phyloP scores from a whole-genome alignment of 345 rosid species.

The Stellera chamaejasme region DNA sequence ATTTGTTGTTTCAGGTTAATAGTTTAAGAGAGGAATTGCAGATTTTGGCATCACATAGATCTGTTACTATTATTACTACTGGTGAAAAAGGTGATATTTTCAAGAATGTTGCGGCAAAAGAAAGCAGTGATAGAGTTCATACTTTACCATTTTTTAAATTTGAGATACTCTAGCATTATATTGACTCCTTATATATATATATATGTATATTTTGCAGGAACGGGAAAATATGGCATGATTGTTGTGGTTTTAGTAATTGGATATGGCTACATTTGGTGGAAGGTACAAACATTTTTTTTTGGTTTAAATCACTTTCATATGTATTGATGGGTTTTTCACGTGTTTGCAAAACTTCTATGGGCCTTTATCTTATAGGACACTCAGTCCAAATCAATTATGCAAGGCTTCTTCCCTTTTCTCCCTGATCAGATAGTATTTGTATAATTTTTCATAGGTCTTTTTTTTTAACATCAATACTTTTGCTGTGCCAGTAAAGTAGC shows the following conservation, averaged over 20 bases:
- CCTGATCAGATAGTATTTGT: not conserved
- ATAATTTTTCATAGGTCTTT: not conserved
- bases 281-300: slow-evolving; percentile 30
- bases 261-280: slow-evolving; percentile 80
- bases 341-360: no score
- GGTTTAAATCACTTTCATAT: not conserved
- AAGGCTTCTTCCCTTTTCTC: not conserved
- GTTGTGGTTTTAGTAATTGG: slow-evolving; percentile 49
- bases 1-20: slow-evolving; percentile 41
- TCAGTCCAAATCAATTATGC: no score
- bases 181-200: slow-evolving; percentile 6
- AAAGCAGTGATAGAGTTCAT: not conserved
- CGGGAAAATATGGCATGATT: slow-evolving; percentile 38
- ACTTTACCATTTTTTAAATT: not conserved
- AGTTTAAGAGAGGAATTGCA: slow-evolving; percentile 66
- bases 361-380: no score
- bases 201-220: slow-evolving; percentile 29
- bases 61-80: slow-evolving; percentile 65
- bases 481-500: not conserved
- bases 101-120: slow-evolving; percentile 7
- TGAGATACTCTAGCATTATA: not conserved
- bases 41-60: slow-evolving; percentile 43
- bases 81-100: slow-evolving; percentile 49
- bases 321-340: no score
- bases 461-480: not conserved